These are phyloP conservation scores for Coleophoma crateriformis DNA, from an alignment of 2,329 filamentous ascomycete genomes.

Conservation along the genomic window DNA sequence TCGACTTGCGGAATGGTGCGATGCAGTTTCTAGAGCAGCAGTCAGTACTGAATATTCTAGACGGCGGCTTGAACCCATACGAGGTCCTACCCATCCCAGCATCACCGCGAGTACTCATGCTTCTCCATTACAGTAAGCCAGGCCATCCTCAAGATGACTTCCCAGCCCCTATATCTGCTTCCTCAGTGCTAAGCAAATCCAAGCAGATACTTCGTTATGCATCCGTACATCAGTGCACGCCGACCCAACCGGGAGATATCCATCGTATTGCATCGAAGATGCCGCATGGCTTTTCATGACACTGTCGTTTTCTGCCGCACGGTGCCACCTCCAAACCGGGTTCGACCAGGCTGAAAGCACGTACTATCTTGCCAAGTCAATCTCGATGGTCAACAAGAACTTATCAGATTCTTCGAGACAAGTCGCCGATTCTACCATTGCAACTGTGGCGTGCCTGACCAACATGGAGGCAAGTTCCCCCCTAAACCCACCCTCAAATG, in stretches of 20 bases:
- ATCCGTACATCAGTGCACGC: constrained; percentile 1
- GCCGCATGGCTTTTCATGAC: constrained; percentile 1
- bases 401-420: not conserved
- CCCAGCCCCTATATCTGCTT: too few species aligned
- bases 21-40: too few species aligned
- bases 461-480: not conserved
- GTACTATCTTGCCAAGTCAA: not conserved
- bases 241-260: not conserved
- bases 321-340: not conserved
- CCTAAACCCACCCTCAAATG: not conserved
- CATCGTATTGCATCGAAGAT: not conserved
- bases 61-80: too few species aligned
- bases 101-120: too few species aligned
- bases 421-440: not conserved
- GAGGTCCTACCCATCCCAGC: too few species aligned
- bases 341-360: not conserved
- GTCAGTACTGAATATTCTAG: too few species aligned
- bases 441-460: not conserved
- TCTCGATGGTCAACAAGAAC: not conserved
- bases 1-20: too few species aligned
- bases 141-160: too few species aligned
- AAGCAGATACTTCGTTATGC: not conserved
- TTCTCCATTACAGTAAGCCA: too few species aligned
- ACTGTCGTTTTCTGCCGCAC: not conserved
- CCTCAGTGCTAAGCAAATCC: not conserved